Base-by-base conservation (phyloP, 192 early-diverging fungal genomes). In the Irineochytrium annulatum region DNA sequence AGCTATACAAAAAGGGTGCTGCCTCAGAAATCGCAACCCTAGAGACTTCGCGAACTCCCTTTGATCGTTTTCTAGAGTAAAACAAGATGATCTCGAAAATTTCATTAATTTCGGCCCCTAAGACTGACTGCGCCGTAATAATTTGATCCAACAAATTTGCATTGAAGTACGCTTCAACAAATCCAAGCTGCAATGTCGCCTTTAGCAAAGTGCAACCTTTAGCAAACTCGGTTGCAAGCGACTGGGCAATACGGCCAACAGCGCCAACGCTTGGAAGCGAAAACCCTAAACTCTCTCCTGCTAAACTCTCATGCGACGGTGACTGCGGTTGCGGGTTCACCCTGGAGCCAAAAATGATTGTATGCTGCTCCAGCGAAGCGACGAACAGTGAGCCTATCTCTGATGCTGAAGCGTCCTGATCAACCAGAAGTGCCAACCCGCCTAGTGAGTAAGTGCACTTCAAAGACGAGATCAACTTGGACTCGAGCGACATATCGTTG, bases 61-160 rank as follows among this genome's bases (percentile, higher is more conserved):
- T 57, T 17, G 52, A 33, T n/a, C 54, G 16, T 53, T 75, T 65
- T n/a, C 74, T 66, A 1, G 65, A 54, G 37, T 73, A 77, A 57
- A 85, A 84, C 17, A 67, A 20, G 28, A 88, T 59, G 5, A 87
- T 74, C 33, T 90, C 87, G 13, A 89, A 59, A 27, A 89, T 60
- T 53, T 92, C 90, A 60, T 82, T 91, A 31, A 87, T 52, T 72
- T 92, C 90, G 26, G 72, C 80, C 26, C 86, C 87, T 51, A 92
- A 59, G 2, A 89, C 69, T 2, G 84, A 85, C 35, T 91, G 88
- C 2, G 89, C 79, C 1, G 88, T 92, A 19, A 91, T 59, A n/a
- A 92, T 69, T 59, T 89, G 86, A 43, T 91, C 89, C 51, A 92
- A 63, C 61, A 92, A 75, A 52, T 83, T 78, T 29, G 87, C 87